Evolutionary conservation across 75 land plant genomes (phyloP), one percentile per base, ranked within the genome.

Genomic region (Picea sitchensis): DNA sequence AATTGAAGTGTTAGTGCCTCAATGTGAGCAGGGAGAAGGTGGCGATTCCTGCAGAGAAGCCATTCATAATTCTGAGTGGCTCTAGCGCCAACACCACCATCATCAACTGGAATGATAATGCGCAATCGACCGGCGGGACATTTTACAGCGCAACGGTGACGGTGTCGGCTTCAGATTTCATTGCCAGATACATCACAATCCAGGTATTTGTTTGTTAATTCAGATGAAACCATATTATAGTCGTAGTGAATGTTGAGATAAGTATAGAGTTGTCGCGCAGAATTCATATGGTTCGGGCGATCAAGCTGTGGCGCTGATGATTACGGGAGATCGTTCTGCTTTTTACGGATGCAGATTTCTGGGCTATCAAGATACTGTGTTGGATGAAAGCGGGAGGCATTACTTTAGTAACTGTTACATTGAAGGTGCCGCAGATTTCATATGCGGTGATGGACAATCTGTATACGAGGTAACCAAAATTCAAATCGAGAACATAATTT

Each of bases 371-470:
- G 92, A 91, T 64, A 91, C 92, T 13, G 77, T 91, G 1, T 58
- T 86, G 14, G 92, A 91, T 65, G 85, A 87, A 31, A 56, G 47
- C 0, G 93, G 93, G 11, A 63, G 86, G 2, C 93, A 91, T 59
- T 91, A 91, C 34, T 91, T 85, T 81, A 81, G 56, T 18, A 84
- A 83, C 34, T 89, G 93, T 62, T 85, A 82, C 81, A 87, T 91
- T 58, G 89, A 91, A 83, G 93, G 93, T 56, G 84, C 89, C 34
- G 82, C 81, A 5, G 93, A 91, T 79, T 91, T 89, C 83, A 87
- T 91, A 41, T 91, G 65, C 75, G 93, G 93, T 5, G 74, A 87
- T 73, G 93, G 87, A 2, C 83, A 79, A 20, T 91, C 93, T 23
- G 57, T 90, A 2, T 91, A 81, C 65, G 87, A 91, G 59, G 93